Base-by-base conservation (phyloP, 202 grass and related monocot genomes). In the Zoysia matrella region DNA sequence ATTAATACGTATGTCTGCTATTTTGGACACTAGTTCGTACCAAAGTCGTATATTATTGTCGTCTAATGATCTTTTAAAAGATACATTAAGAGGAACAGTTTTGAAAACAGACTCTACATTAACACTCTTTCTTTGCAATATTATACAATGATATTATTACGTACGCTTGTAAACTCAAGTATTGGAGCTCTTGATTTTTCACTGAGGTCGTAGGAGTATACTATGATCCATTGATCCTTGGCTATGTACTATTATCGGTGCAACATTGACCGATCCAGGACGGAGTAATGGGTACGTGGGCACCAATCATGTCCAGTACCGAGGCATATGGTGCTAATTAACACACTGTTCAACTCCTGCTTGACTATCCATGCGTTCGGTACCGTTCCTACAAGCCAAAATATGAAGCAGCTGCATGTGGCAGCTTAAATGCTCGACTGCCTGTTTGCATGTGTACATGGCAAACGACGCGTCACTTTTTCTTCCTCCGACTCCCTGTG, bases 401-500 rank as follows among this genome's bases (percentile, higher is more conserved):
- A 36, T 45, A 66, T 48, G 54, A n/a, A n/a, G 47, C 74, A 60
- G 62, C 13, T 65, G 79, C 80, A 83, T 73, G 74, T 83, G 84
- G 76, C 6, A 78, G 74, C 72, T 78, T 87, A 72, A 82, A 82
- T 87, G 74, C 67, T 54, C 15, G 2, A 14, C 1, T 4, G 5
- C 58, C 4, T 63, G 30, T 53, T 14, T 75, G 67, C 6, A 36
- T 30, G 36, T 80, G 40, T 49, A 46, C 18, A 73, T 52, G 69
- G 80, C 50, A 83, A 58, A 47, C 6, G 60, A 36, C 40, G 67
- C 51, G 51, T 58, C 7, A 13, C 40, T 45, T 7, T 78, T 78
- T 72, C 52, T 72, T 8, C 67, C 30, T 10, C 16, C 3, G 18
- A 30, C 30, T 39, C 7, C 3, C 6, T 6, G 46, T 36, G 30